Evolutionary conservation across 2,329 filamentous ascomycete species (phyloP), one percentile per base, ranked within the genome.

Genomic region (Paracoccidioides lutzii): DNA sequence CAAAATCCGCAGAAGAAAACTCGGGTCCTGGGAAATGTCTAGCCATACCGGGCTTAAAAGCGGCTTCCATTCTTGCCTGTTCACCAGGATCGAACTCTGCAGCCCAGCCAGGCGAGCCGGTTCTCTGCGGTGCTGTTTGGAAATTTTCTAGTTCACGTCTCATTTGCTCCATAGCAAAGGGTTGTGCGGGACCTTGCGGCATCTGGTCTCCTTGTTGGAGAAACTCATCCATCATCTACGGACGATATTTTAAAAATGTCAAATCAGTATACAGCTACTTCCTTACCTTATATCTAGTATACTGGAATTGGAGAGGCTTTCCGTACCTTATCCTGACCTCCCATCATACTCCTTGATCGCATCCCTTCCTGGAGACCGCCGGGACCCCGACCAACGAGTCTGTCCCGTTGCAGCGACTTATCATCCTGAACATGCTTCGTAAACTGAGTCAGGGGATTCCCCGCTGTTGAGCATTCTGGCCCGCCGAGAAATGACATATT

Each of bases 381-480:
- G 0, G 87, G 85, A 0, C 83, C 84, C 61, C 85, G 78, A 59
- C 88, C 88, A 58, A 88, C 84, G 59, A 97, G 78, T 58, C 93
- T 83, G 72, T 98, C 93, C 66, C 90, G 81, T 74, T 97, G 93
- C 57, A 97, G 77, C 57, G 88, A 93, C 74, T 90, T 95, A 76
- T 98, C 93, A 79, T 95, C 89, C 68, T 94, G 88, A 56, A 93
- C 88, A 72, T 96, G 90, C 74, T 98, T 98, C 61, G 90, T 89
- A 71, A 98, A 95, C 77, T 97, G 93, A 69, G 88, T 91, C 66
- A 98, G 83, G 57, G 94, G 93, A 73, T 98, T 98, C 67, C 86
- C 89, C 61, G 88, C 90, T 59, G 93, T 94, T 56, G 91, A 97
- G 79, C 93, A 98, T 76, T 97, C 93, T 64, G 91, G 87, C 64